Base-by-base conservation (phyloP, 2,329 filamentous ascomycete genomes). In the Pyrenochaeta sp. region DNA sequence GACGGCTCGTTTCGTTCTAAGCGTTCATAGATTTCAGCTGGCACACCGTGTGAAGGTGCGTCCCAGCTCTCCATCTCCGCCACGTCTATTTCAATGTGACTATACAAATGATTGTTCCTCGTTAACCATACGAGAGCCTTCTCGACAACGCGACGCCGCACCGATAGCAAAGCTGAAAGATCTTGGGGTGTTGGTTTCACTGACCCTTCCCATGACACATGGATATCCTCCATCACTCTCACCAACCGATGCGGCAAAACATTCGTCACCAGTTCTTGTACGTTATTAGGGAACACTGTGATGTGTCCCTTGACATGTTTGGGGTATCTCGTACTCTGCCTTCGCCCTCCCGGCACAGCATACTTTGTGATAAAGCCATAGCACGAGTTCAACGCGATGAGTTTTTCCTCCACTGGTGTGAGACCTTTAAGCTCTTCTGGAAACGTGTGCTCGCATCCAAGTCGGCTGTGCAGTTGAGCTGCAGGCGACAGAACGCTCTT, bases 281-380 rank as follows among this genome's bases (percentile, higher is more conserved):
- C 28, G 35, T 41, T 34, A 18, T 34, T 41, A 1, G 28, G 38
- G 19, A 41, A 41, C 21, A 41, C 38, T 34, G 21, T 41, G 10
- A 41, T 41, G 11, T 41, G 28, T 29, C 38, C 28, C 27, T 41
- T 41, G 6, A 41, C 20, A 26, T 41, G 38, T 18, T 41, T 41
- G 17, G 28, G 38, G 20, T 41, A 41, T 17, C 4, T 41, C 8
- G 13, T 13, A 14, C 38, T 41, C 38, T 41, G 6, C 21, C 28
- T 8, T 7, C 26, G 20, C n/a, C 28, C 14, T 15, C 29, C 11
- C 19, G 22, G 19, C 10, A 38, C n/a, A n/a, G 6, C 29, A 28
- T 38, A 38, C 35, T 41, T 41, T 11, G 38, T 41, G 7, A 41
- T 41, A 15, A 41, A 41, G 19, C 35, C 28, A 26, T 41, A 41